These are phyloP conservation scores for Dictyostelium intermedium DNA, from an alignment of 78 protist genomes.

Conservation along the genomic window DNA sequence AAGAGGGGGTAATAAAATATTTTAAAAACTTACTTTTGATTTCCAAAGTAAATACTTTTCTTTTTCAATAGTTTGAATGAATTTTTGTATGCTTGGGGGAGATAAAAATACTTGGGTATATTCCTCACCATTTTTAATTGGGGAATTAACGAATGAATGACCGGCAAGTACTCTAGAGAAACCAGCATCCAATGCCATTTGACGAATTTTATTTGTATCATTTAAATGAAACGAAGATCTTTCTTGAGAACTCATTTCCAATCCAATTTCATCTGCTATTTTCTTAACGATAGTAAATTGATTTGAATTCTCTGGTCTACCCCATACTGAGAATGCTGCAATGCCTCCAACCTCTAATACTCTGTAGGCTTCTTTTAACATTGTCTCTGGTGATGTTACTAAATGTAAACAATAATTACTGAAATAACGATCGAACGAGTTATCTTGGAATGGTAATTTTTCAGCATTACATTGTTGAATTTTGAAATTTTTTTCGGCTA, in stretches of 20 bases:
- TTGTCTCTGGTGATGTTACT: slow-evolving; percentile 33
- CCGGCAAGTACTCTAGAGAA: slow-evolving; percentile 3
- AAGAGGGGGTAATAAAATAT: too few relatives aligned
- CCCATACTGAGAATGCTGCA: slow-evolving; percentile 63
- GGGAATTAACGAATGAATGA: slow-evolving; percentile 8
- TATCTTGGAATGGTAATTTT: slow-evolving; percentile 12
- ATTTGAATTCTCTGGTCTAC: slow-evolving; percentile 48
- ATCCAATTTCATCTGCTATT: neutral
- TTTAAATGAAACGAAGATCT: slow-evolving; percentile 46
- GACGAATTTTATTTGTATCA: neutral
- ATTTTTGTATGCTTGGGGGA: neutral
- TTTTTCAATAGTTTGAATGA: neutral
- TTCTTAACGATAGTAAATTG: slow-evolving; percentile 30
- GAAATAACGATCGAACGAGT: slow-evolving; percentile 41
- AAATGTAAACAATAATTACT: slow-evolving; percentile 56
- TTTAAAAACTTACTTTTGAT: neutral
- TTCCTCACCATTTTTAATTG: slow-evolving; percentile 9
- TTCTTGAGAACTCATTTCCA: neutral
- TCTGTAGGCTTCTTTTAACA: slow-evolving; percentile 30
- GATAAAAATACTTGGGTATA: slow-evolving; percentile 16
- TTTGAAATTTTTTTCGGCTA: neutral
- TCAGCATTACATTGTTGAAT: slow-evolving; percentile 25
- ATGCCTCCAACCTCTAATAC: slow-evolving; percentile 71
- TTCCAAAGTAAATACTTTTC: slow-evolving; percentile 20
- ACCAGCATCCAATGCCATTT: slow-evolving; percentile 69